A percentile compares a stretch with the other conserved stretches of the same genome.
These are phyloP conservation scores for Diaporthe helianthi DNA, from an alignment of 2,329 filamentous ascomycete species.

Conservation along the genomic window DNA sequence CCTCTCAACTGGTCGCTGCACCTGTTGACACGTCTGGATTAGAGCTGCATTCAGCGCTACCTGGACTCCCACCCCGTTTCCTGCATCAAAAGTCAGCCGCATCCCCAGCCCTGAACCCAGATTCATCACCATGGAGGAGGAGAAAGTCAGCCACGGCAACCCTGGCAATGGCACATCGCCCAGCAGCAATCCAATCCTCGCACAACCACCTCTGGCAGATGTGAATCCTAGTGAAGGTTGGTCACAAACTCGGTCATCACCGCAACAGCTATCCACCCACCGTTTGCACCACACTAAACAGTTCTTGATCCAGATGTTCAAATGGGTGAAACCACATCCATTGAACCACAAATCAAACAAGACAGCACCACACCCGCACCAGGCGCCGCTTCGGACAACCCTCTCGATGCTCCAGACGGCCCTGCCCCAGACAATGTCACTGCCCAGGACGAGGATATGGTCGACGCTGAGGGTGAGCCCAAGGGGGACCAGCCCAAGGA, in stretches of 20 bases:
- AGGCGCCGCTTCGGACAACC: constrained; percentile 63
- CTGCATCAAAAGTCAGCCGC: constrained; percentile 1
- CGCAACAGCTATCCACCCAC: background rate
- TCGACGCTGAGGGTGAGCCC: constrained; percentile 56
- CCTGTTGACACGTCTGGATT: constrained; percentile 30
- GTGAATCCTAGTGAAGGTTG: constrained; percentile 55
- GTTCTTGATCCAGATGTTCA: constrained; percentile 59
- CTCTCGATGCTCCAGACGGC: constrained; percentile 72
- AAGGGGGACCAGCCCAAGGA: constrained; percentile 53
- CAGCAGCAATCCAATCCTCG: constrained; percentile 61
- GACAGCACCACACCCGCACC: constrained; percentile 67
- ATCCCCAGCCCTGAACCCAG: constrained; percentile 37
- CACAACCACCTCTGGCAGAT: constrained; percentile 61
- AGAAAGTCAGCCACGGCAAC: constrained; percentile 63
- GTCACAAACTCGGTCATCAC: constrained; percentile 25
- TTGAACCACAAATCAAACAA: constrained; percentile 63
- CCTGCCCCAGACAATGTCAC: constrained; percentile 67
- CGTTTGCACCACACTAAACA: background rate
- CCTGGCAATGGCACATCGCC: constrained; percentile 64
- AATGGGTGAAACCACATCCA: constrained; percentile 62
- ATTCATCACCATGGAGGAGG: constrained; percentile 62
- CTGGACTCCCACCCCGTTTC: background rate
- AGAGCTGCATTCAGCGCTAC: constrained; percentile 18
- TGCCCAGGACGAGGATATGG: constrained; percentile 83
- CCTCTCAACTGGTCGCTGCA: background rate